These are phyloP conservation scores for Hyparrhenia diplandra DNA, from an alignment of 176 grass and related monocot species.

Conservation along the genomic window DNA sequence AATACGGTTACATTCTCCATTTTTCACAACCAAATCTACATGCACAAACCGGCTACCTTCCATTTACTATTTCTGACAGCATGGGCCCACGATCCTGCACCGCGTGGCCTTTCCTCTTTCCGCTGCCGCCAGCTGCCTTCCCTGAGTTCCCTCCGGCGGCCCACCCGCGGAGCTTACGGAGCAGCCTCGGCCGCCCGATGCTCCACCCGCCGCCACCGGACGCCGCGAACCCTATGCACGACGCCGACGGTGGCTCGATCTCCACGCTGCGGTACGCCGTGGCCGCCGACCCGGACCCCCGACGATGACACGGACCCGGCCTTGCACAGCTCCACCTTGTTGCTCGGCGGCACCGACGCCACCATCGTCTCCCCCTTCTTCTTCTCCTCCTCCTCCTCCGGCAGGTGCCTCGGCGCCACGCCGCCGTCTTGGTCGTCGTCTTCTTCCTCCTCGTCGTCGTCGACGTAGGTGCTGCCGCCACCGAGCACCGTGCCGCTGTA, in stretches of 20 bases:
- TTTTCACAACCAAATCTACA: too few species aligned
- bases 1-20: too few species aligned
- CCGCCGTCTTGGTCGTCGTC: not conserved
- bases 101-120: conserved; percentile 20
- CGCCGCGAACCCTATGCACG: conserved; percentile 34
- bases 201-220: not conserved
- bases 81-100: not conserved
- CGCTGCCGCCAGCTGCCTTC: not conserved
- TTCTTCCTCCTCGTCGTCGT: too few species aligned
- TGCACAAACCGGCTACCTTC: too few species aligned
- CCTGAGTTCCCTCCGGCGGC: conserved; percentile 41
- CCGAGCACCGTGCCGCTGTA: not conserved
- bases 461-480: not conserved
- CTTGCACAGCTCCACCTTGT: conserved; percentile 45
- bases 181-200: conserved; percentile 52
- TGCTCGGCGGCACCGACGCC: conserved; percentile 14
- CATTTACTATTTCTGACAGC: not conserved
- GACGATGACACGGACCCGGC: conserved; percentile 4
- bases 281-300: not conserved
- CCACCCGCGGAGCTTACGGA: conserved; percentile 73
- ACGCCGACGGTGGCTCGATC: not conserved
- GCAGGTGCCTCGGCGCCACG: not conserved
- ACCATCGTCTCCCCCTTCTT: conserved; percentile 36
- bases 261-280: conserved; percentile 1
- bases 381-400: not conserved